Conservation (phyloP, 257 asterid genomes). For the Solanum virginianum region DNA sequence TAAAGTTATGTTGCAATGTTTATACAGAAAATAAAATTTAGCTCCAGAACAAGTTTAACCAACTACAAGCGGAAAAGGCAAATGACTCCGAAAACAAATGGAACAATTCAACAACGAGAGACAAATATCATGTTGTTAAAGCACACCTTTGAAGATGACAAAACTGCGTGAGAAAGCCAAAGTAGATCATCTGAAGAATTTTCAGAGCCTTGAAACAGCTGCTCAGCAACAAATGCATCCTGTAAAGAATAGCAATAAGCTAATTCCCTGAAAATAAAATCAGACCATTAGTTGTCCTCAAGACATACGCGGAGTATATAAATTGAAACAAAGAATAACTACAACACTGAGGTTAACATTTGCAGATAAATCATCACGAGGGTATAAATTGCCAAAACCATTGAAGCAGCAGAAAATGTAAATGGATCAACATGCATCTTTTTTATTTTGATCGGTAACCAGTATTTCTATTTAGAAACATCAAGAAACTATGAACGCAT, state of each 20-base stretch:
- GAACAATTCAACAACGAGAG: neutral
- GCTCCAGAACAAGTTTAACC: neutral
- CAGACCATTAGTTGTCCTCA: neutral
- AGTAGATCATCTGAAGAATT: conserved; percentile 81
- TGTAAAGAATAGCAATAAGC: conserved; percentile 57
- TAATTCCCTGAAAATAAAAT: conserved; percentile 44
- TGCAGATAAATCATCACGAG: neutral
- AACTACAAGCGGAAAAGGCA: neutral
- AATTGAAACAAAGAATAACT: neutral
- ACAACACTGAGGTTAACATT: neutral
- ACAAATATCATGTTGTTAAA: neutral
- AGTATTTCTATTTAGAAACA: neutral
- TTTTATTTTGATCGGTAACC: neutral
- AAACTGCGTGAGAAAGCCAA: conserved; percentile 72
- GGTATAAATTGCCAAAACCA: neutral
- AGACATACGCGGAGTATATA: neutral
- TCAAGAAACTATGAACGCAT: neutral
- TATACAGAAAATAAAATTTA: neutral
- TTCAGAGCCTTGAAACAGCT: conserved; percentile 72
- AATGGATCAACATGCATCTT: neutral
- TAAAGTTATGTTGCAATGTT: neutral
- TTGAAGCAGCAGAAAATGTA: neutral
- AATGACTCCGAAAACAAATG: neutral
- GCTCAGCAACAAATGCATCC: conserved; percentile 61
- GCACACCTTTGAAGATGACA: conserved; percentile 83